A percentile compares a stretch with the other conserved stretches of the same genome.
These are phyloP conservation scores for Grosmannia huntii DNA, from an alignment of 2,329 filamentous ascomycete genomes.

Conservation along the genomic window DNA sequence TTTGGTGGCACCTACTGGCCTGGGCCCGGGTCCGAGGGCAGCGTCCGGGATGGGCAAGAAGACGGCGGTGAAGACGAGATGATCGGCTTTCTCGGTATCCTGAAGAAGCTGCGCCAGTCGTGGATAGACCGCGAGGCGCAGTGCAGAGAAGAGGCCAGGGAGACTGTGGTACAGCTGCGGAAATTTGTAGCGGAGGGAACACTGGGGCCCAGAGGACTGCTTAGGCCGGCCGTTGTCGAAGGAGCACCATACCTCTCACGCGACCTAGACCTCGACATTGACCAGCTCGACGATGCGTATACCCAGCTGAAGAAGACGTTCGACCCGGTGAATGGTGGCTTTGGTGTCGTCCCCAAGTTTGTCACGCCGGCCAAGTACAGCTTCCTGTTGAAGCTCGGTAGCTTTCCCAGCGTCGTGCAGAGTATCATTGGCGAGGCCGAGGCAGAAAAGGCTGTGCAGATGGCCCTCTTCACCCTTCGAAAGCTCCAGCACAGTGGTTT, in stretches of 20 bases:
- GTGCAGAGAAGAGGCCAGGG: constrained; percentile 70
- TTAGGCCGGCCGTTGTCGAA: constrained; percentile 14
- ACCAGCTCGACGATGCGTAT: constrained; percentile 83
- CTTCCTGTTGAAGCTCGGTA: constrained; percentile 64
- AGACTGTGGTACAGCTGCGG: constrained; percentile 67
- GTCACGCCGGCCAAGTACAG: constrained; percentile 74
- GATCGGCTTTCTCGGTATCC: constrained; percentile 69
- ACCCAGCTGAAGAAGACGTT: constrained; percentile 70
- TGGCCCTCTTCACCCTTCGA: constrained; percentile 70
- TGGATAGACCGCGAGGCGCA: constrained; percentile 79
- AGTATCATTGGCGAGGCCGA: constrained; percentile 89
- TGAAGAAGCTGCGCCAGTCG: constrained; percentile 60
- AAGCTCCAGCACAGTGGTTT: constrained; percentile 50
- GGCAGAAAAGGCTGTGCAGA: constrained; percentile 58
- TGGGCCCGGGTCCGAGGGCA: constrained; percentile 50
- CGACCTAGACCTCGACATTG: constrained; percentile 67
- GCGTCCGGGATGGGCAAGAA: constrained; percentile 24
- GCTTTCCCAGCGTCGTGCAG: constrained; percentile 57
- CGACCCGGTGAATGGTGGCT: constrained; percentile 68
- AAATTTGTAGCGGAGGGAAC: constrained; percentile 86
- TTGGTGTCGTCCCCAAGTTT: constrained; percentile 75
- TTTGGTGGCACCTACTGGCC: constrained; percentile 97
- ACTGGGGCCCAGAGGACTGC: constrained; percentile 31
- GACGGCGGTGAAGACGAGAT: constrained; percentile 38
- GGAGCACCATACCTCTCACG: constrained; percentile 19